Evolutionary conservation across 306 rosid species (phyloP).

Genomic region (Datisca glomerata): DNA sequence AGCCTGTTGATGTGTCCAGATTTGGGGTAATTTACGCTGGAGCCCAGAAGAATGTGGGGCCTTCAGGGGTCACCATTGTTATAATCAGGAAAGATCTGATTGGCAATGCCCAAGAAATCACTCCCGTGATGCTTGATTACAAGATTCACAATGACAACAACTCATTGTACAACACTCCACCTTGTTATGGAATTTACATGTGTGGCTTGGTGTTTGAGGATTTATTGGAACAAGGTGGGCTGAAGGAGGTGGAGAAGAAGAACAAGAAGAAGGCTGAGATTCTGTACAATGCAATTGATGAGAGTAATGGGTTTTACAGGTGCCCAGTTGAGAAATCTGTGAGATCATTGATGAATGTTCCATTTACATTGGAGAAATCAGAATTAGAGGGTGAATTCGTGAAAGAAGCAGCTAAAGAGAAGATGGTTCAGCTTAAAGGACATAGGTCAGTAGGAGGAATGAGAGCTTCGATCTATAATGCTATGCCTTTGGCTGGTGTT

Average conservation of each 20-base stretch:
- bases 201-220: constrained; percentile 96
- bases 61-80: constrained; percentile 88
- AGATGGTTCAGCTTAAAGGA: constrained; percentile 94
- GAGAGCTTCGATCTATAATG: constrained; percentile 94
- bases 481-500: constrained; percentile 96
- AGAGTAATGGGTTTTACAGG: constrained; percentile 66
- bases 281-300: constrained; percentile 57
- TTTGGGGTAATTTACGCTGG: constrained; percentile 89
- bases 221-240: constrained; percentile 74
- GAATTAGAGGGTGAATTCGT: constrained; percentile 80
- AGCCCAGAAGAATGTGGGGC: constrained; percentile 94
- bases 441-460: constrained; percentile 95
- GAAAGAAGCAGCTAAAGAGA: constrained; percentile 85
- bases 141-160: constrained; percentile 80
- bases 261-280: constrained; percentile 68
- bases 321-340: constrained; percentile 86
- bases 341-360: constrained; percentile 94
- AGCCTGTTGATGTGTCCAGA: constrained; percentile 76
- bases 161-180: constrained; percentile 87
- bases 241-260: constrained; percentile 81
- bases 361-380: constrained; percentile 76
- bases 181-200: constrained; percentile 80
- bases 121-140: constrained; percentile 88
- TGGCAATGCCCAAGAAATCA: constrained; percentile 52
- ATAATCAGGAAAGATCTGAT: constrained; percentile 77